These are phyloP conservation scores for Ormosia emarginata DNA, from an alignment of 306 rosid species.

Conservation along the genomic window DNA sequence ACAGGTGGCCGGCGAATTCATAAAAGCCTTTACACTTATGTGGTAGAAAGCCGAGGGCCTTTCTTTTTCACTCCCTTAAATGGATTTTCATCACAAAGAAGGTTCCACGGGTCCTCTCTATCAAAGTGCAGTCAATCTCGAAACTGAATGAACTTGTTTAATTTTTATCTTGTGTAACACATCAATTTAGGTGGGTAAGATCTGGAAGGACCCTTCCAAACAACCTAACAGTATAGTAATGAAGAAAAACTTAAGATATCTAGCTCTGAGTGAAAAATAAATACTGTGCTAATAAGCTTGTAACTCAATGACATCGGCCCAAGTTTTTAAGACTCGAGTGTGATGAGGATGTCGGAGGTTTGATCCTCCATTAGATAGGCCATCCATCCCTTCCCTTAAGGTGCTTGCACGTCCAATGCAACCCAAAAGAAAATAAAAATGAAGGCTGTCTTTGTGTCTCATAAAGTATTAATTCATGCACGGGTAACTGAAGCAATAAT, in stretches of 20 bases:
- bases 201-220: background rate
- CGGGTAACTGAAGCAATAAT: background rate
- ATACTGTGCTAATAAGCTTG: no score
- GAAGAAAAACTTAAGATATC: background rate
- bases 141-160: slow-evolving; percentile 18
- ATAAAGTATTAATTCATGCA: background rate
- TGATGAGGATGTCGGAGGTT: no score
- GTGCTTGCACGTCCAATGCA: no score
- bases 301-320: no score
- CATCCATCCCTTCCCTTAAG: no score
- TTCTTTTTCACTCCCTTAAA: slow-evolving; percentile 17
- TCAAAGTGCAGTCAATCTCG: slow-evolving; percentile 22
- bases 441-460: no score
- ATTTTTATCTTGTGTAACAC: background rate
- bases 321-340: no score
- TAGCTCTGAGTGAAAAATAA: background rate
- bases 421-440: no score
- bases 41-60: slow-evolving; percentile 8
- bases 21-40: background rate
- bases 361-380: no score
- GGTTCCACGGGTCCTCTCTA: slow-evolving; percentile 13
- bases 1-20: background rate
- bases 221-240: background rate
- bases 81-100: background rate
- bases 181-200: background rate